These are phyloP conservation scores for Sistotremastrum niveocremeum DNA, from an alignment of 768 basidiomycete genomes.

Conservation along the genomic window DNA sequence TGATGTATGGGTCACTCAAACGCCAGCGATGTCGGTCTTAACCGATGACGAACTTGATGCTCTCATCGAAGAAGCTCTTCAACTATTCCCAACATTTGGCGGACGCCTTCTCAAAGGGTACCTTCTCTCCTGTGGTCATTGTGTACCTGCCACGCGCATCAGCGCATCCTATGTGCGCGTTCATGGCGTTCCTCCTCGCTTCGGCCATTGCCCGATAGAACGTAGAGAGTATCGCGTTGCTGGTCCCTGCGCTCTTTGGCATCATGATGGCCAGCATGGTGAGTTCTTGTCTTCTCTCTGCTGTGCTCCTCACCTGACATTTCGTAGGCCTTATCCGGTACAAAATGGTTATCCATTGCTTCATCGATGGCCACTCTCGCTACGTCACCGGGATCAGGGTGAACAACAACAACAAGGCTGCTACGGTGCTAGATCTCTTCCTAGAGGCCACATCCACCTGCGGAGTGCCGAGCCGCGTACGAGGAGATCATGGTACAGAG, in stretches of 20 bases:
- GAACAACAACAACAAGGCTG: slow-evolving; percentile 12
- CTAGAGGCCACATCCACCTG: not conserved
- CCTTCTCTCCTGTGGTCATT: slow-evolving; percentile 5
- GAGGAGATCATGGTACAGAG: slow-evolving; percentile 19
- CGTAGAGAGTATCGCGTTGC: slow-evolving; percentile 10
- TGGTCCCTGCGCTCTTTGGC: slow-evolving; percentile 12
- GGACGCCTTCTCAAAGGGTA: slow-evolving; percentile 9
- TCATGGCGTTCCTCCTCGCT: slow-evolving; percentile 8
- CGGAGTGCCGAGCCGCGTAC: slow-evolving; percentile 14
- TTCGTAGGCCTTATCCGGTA: slow-evolving; percentile 8
- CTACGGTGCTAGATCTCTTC: slow-evolving; percentile 13
- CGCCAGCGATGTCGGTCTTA: slow-evolving; percentile 1
- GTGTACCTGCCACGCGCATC: slow-evolving; percentile 8
- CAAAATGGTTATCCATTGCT: slow-evolving; percentile 15
- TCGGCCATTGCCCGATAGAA: slow-evolving; percentile 8
- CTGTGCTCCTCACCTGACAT: no score
- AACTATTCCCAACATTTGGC: slow-evolving; percentile 10
- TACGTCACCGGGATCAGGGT: slow-evolving; percentile 7
- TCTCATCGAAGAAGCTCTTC: slow-evolving; percentile 4
- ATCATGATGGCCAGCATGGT: slow-evolving; percentile 19
- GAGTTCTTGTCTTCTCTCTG: not conserved
- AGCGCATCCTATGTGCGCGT: slow-evolving; percentile 8
- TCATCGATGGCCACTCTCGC: slow-evolving; percentile 9
- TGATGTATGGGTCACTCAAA: not conserved
- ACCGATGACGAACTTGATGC: slow-evolving; percentile 5